phyloP scores from a whole-genome alignment of 1,139 yeast genomes.

The Geotrichum carabidarum region DNA sequence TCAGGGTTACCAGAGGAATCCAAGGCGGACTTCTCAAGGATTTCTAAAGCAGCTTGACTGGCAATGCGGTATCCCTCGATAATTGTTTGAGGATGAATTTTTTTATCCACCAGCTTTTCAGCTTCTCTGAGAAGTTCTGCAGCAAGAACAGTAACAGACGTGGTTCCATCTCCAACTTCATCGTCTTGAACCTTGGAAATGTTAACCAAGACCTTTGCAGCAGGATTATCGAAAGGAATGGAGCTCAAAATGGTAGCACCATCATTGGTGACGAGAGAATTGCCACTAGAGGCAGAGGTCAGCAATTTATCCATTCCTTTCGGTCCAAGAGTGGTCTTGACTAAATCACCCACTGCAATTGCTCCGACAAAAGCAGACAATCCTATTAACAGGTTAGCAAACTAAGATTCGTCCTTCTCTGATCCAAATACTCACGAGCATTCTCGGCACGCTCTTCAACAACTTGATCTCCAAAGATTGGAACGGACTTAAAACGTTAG shows the following conservation, averaged over 20 bases:
- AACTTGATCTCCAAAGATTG: constrained; percentile 94
- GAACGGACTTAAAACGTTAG: constrained; percentile 54
- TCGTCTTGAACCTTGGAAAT: constrained; percentile 97
- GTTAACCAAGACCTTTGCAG: constrained; percentile 94
- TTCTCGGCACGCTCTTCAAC: constrained; percentile 96
- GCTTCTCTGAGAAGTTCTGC: constrained; percentile 94
- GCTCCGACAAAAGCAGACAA: constrained; percentile 97
- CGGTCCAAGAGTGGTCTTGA: constrained; percentile 93
- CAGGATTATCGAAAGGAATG: constrained; percentile 95
- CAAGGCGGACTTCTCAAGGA: constrained; percentile 70
- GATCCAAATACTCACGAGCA: constrained; percentile 52
- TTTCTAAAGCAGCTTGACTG: constrained; percentile 71
- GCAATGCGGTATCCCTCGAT: constrained; percentile 95
- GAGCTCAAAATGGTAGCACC: constrained; percentile 96
- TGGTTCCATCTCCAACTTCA: constrained; percentile 98
- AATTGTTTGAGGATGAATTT: constrained; percentile 95
- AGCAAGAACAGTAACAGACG: constrained; percentile 91
- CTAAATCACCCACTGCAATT: constrained; percentile 96
- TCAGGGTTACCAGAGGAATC: constrained; percentile 62
- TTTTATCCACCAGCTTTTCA: constrained; percentile 83
- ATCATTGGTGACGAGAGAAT: constrained; percentile 84
- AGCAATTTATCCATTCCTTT: constrained; percentile 96
- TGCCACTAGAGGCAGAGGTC: constrained; percentile 78
- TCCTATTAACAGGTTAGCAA: constrained; percentile 26
- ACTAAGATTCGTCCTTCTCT: neutral